Evolutionary conservation across 148 eudicot genomes (phyloP).

Genomic region (Polygonum maritimum): DNA sequence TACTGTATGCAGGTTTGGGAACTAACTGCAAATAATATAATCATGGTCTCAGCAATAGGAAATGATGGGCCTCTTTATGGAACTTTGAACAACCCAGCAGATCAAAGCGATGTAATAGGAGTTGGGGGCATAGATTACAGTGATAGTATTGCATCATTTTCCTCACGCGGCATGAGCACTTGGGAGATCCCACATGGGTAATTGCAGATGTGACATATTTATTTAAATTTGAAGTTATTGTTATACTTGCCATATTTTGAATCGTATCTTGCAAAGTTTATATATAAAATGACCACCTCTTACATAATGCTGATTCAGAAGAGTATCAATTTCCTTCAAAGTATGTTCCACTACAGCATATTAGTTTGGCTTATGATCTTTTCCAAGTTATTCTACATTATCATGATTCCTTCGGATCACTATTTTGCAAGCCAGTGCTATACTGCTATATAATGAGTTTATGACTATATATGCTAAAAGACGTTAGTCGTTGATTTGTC

Average conservation of each 20-base stretch:
- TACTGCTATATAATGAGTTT: not conserved
- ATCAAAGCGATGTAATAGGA: slow-evolving; percentile 99
- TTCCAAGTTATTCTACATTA: not conserved
- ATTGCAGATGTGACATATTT: slow-evolving; percentile 4
- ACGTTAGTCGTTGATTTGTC: not conserved
- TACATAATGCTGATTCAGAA: not conserved
- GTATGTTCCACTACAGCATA: not conserved
- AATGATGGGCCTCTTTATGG: slow-evolving; percentile 99
- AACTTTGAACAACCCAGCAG: slow-evolving; percentile 95
- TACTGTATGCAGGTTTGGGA: slow-evolving; percentile 76
- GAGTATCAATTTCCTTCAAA: not conserved
- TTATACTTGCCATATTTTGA: not conserved
- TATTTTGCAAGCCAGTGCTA: not conserved
- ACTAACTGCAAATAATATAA: slow-evolving; percentile 87
- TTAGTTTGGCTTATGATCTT: slow-evolving; percentile 2
- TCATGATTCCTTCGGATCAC: not conserved
- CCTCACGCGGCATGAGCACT: slow-evolving; percentile 99
- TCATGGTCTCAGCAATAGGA: slow-evolving; percentile 98
- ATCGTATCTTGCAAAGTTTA: not conserved
- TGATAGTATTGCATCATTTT: slow-evolving; percentile 94
- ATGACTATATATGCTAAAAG: not conserved
- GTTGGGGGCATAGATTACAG: slow-evolving; percentile 98
- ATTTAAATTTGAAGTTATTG: not conserved
- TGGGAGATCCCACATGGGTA: slow-evolving; percentile 99
- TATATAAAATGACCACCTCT: not conserved